Evolutionary conservation across 345 rosid species (phyloP).

Genomic region (Schrenkiella parvula): DNA sequence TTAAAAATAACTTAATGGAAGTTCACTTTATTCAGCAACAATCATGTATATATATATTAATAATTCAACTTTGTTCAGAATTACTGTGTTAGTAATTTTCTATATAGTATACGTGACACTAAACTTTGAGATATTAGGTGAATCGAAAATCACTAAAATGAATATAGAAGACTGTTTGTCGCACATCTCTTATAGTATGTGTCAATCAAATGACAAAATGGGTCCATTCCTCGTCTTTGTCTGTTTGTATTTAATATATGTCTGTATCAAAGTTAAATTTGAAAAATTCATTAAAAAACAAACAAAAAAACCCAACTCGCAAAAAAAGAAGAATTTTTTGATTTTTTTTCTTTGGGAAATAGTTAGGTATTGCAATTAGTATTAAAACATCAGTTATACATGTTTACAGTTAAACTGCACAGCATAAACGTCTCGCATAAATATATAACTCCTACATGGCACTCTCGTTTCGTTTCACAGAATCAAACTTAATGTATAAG

Average conservation of each 20-base stretch:
- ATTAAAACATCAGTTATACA: not conserved
- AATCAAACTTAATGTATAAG: not conserved
- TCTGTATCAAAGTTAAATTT: not conserved
- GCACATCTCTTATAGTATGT: slow-evolving; percentile 27
- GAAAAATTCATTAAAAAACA: not conserved
- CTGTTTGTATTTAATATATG: slow-evolving; percentile 27
- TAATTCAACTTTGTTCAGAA: slow-evolving; percentile 18
- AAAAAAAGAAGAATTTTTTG: too few species aligned
- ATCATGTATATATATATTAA: too few species aligned
- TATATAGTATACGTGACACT: slow-evolving; percentile 7
- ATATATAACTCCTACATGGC: not conserved
- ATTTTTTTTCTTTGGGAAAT: not conserved
- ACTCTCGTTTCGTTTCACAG: not conserved
- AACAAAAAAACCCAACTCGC: not conserved
- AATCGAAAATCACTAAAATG: slow-evolving; percentile 18
- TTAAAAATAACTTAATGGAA: not conserved
- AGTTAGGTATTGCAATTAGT: not conserved
- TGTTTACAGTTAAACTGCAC: not conserved
- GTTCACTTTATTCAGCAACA: slow-evolving; percentile 15
- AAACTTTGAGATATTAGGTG: slow-evolving; percentile 21
- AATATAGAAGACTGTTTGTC: slow-evolving; percentile 28
- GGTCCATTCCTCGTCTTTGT: slow-evolving; percentile 26
- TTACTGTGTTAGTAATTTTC: slow-evolving; percentile 1
- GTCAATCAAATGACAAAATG: slow-evolving; percentile 30
- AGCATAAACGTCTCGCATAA: not conserved